Conservation (phyloP, 2,329 filamentous ascomycete species). For the Cercospora janseana region DNA sequence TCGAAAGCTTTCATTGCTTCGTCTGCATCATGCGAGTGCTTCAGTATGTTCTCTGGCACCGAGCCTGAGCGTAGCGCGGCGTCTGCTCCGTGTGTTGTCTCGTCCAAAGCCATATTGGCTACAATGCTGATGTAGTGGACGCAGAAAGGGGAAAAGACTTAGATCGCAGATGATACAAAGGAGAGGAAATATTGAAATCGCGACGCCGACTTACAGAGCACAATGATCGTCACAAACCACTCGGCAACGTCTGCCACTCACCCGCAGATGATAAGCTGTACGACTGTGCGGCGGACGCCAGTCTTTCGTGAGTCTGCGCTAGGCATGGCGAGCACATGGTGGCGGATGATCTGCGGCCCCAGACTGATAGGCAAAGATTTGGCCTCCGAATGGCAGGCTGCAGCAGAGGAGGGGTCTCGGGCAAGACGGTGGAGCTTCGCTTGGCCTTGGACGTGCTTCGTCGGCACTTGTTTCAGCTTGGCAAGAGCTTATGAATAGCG, state of each 20-base stretch:
- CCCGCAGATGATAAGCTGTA: slow-evolving; percentile 2
- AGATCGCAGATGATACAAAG: no score
- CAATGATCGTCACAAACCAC: background rate
- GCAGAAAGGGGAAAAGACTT: no score
- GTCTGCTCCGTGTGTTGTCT: no score
- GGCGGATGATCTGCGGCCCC: background rate
- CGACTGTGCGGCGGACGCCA: no score
- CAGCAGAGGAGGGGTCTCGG: slow-evolving; percentile 13
- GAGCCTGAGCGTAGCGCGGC: slow-evolving; percentile 31
- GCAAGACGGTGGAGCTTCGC: slow-evolving; percentile 1
- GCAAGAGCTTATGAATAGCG: slow-evolving; percentile 11
- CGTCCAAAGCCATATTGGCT: background rate
- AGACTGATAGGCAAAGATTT: slow-evolving; percentile 13
- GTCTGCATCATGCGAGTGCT: slow-evolving; percentile 59
- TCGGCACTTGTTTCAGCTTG: slow-evolving; percentile 8
- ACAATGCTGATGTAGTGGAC: background rate
- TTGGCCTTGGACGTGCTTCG: slow-evolving; percentile 14
- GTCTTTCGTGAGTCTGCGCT: background rate
- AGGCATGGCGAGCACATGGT: slow-evolving; percentile 8
- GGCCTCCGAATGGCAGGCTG: slow-evolving; percentile 12
- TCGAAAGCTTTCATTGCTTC: slow-evolving; percentile 59
- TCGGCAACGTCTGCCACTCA: background rate
- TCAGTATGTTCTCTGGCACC: slow-evolving; percentile 42
- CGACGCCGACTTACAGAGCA: background rate
- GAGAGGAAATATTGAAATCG: background rate